A percentile compares a stretch with the other conserved stretches of the same genome.
phyloP scores from a whole-genome alignment of 73 alveolate genomes.

The Symbiodinium pilosum region DNA sequence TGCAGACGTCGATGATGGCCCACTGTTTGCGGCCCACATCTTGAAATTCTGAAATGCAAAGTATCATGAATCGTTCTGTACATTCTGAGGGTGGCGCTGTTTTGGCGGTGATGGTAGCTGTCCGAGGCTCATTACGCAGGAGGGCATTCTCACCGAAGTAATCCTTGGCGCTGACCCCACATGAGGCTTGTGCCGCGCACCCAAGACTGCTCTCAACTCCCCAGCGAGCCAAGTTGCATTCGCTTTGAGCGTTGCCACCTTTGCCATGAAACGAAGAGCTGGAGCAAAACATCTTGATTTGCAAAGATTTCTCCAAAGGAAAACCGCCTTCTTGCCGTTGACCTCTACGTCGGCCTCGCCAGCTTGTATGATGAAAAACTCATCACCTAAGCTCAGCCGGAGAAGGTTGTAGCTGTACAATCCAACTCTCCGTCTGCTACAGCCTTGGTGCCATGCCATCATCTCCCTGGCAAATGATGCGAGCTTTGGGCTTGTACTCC shows the following conservation, averaged over 20 bases:
- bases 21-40: no score
- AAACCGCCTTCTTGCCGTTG: conserved; percentile 55
- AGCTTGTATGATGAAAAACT: conserved; percentile 69
- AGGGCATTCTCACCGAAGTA: conserved; percentile 97
- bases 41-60: no score
- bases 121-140: conserved; percentile 97
- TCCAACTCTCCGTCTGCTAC: neutral
- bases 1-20: no score
- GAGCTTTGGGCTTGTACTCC: conserved; percentile 79
- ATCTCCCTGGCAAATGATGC: conserved; percentile 87
- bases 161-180: neutral
- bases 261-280: neutral
- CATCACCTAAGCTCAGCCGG: conserved; percentile 18
- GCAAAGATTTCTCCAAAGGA: neutral
- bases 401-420: neutral
- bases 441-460: neutral
- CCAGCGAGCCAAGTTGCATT: conserved; percentile 42
- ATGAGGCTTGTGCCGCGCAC: neutral
- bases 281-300: neutral
- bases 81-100: neutral
- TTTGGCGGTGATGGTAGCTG: conserved; percentile 96
- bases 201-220: neutral
- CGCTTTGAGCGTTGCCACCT: conserved; percentile 95
- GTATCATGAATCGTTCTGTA: no score
- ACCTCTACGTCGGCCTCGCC: conserved; percentile 90